A percentile compares a stretch with the other conserved stretches of the same genome.
Evolutionary conservation across 192 early-diverging fungal genomes (phyloP).

Genomic region (Backusella westeae): DNA sequence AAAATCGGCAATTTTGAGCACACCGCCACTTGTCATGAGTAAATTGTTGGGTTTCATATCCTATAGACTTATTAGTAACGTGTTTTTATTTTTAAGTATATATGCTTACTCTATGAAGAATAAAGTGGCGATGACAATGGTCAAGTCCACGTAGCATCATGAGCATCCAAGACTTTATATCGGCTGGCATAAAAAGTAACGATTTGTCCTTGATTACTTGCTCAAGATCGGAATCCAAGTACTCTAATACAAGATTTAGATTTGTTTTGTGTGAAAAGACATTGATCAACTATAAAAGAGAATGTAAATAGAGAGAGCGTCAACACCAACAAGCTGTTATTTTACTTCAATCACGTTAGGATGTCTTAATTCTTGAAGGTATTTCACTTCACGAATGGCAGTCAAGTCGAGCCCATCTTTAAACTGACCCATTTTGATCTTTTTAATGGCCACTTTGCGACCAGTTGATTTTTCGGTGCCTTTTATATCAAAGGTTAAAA

Average conservation of each 20-base stretch:
- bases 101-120: conserved; percentile 75
- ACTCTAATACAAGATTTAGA: conserved; percentile 93
- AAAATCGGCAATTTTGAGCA: conserved; percentile 98
- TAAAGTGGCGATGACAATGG: conserved; percentile 88
- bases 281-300: conserved; percentile 72
- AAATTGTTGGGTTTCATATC: conserved; percentile 92
- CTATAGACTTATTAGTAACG: conserved; percentile 21
- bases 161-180: conserved; percentile 97
- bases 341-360: conserved; percentile 86
- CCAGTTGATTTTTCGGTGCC: conserved; percentile 57
- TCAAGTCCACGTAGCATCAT: conserved; percentile 93
- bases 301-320: neutral
- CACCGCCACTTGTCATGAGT: conserved; percentile 77
- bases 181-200: conserved; percentile 83
- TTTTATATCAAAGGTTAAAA: conserved; percentile 26
- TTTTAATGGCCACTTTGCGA: conserved; percentile 91
- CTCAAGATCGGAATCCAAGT: conserved; percentile 92
- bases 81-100: no score
- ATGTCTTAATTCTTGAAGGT: conserved; percentile 88
- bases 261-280: conserved; percentile 91
- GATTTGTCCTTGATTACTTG: conserved; percentile 93
- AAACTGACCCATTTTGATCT: conserved; percentile 92
- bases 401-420: conserved; percentile 95
- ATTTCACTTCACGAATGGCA: conserved; percentile 93
- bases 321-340: neutral